Evolutionary conservation across 805 yeast genomes (phyloP).

Genomic region (Schwanniomyces sp.): DNA sequence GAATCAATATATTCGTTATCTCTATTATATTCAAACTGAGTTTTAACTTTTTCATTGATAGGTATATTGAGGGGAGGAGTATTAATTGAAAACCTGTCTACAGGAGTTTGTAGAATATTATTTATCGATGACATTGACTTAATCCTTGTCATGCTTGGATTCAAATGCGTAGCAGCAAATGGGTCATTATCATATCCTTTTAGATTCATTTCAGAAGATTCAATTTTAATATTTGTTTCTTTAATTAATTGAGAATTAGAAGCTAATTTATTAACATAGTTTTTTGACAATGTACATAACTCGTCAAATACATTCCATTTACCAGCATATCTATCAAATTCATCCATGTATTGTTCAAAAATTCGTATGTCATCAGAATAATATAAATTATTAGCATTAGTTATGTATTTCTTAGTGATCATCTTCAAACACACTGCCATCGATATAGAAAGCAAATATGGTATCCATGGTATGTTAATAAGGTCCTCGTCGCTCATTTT

Average conservation of each 20-base stretch:
- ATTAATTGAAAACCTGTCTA: background rate
- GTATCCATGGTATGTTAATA: slow-evolving; percentile 24
- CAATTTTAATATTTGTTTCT: background rate
- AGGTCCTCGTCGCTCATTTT: slow-evolving; percentile 16
- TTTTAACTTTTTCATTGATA: background rate
- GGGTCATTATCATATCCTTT: background rate
- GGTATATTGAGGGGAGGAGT: no score
- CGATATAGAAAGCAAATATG: slow-evolving; percentile 25
- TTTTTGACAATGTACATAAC: slow-evolving; percentile 18
- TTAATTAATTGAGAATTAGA: slow-evolving; percentile 1
- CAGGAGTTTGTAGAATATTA: background rate
- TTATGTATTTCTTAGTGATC: slow-evolving; percentile 10
- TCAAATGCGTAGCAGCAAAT: background rate
- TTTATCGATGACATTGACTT: background rate
- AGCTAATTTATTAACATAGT: slow-evolving; percentile 17
- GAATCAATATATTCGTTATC: slow-evolving; percentile 24
- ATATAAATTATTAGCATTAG: slow-evolving; percentile 5
- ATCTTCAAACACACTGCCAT: slow-evolving; percentile 24
- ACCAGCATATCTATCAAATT: slow-evolving; percentile 17
- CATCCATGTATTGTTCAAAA: slow-evolving; percentile 18
- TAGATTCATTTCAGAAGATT: background rate
- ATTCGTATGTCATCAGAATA: slow-evolving; percentile 7
- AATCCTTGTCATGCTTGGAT: background rate
- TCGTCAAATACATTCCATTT: slow-evolving; percentile 32
- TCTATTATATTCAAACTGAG: background rate